A percentile compares a stretch with the other conserved stretches of the same genome.
Conservation (phyloP, 2,329 filamentous ascomycete species). For the Curvularia hawaiiensis region DNA sequence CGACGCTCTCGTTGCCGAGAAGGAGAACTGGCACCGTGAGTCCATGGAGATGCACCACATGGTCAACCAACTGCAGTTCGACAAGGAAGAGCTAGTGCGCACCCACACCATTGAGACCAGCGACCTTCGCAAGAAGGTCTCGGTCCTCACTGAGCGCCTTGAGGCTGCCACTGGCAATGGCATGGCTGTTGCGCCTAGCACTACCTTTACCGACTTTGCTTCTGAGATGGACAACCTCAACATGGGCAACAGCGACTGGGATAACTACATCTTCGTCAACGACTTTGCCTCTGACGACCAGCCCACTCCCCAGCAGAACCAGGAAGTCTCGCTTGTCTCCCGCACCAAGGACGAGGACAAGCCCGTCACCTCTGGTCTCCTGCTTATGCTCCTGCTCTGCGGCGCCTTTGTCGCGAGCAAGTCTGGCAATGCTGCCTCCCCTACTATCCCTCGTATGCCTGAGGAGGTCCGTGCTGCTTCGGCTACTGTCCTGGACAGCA, state of each 20-base stretch:
- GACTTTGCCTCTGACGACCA: conserved; percentile 67
- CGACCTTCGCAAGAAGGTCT: conserved; percentile 90
- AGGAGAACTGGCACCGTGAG: conserved; percentile 73
- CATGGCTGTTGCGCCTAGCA: conserved; percentile 59
- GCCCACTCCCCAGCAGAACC: conserved; percentile 41
- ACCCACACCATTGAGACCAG: conserved; percentile 88
- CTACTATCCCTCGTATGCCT: conserved; percentile 76
- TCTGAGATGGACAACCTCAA: conserved; percentile 82
- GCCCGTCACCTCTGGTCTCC: conserved; percentile 77
- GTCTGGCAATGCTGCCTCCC: conserved; percentile 70
- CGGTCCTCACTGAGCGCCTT: conserved; percentile 75
- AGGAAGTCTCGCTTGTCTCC: conserved; percentile 49
- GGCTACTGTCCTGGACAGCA: conserved; percentile 76
- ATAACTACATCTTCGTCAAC: conserved; percentile 77
- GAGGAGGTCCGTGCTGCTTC: conserved; percentile 81
- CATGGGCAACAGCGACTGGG: conserved; percentile 79
- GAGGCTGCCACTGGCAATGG: conserved; percentile 59
- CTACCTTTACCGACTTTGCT: conserved; percentile 73
- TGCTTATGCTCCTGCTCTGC: conserved; percentile 95
- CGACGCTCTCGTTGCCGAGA: conserved; percentile 52
- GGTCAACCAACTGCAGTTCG: conserved; percentile 76
- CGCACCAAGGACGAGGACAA: conserved; percentile 56
- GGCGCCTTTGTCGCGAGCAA: conserved; percentile 96
- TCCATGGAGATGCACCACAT: conserved; percentile 76
- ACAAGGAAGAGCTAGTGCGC: conserved; percentile 92